These are phyloP conservation scores for Euphorbia lathyris DNA, from an alignment of 345 rosid species.

Conservation along the genomic window DNA sequence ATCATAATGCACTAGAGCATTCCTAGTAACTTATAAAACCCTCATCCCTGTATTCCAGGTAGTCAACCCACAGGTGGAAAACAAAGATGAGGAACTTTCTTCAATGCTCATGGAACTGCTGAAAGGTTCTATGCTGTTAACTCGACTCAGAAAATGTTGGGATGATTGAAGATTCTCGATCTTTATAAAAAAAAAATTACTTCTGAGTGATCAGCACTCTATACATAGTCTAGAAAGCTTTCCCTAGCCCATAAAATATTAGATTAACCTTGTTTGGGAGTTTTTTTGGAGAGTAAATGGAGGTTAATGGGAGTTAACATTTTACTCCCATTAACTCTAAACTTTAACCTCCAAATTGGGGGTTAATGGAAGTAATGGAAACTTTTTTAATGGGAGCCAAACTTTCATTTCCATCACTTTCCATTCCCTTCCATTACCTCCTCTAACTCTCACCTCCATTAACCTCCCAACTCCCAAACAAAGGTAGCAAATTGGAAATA, in stretches of 20 bases:
- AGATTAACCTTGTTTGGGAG: too few relatives aligned
- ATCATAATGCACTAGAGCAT: background rate
- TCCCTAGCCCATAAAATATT: background rate
- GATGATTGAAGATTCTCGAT: background rate
- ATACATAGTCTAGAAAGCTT: background rate
- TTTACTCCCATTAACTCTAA: too few relatives aligned
- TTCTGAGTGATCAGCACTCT: background rate
- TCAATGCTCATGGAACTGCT: background rate
- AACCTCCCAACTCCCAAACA: too few relatives aligned
- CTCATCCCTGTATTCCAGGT: background rate
- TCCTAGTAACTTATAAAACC: slow-evolving; percentile 9
- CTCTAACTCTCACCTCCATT: too few relatives aligned
- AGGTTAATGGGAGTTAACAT: too few relatives aligned
- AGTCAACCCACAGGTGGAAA: background rate
- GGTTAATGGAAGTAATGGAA: too few relatives aligned
- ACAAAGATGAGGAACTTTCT: background rate
- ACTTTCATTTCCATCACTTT: too few relatives aligned
- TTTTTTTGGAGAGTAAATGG: too few relatives aligned
- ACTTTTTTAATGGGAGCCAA: too few relatives aligned
- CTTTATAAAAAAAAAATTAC: background rate
- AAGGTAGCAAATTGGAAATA: background rate
- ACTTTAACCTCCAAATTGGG: too few relatives aligned
- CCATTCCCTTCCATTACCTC: too few relatives aligned
- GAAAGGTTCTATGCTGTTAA: background rate
- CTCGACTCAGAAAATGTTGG: background rate